Conservation (phyloP, 2,329 filamentous ascomycete genomes). For the Diaporthe caulivora region DNA sequence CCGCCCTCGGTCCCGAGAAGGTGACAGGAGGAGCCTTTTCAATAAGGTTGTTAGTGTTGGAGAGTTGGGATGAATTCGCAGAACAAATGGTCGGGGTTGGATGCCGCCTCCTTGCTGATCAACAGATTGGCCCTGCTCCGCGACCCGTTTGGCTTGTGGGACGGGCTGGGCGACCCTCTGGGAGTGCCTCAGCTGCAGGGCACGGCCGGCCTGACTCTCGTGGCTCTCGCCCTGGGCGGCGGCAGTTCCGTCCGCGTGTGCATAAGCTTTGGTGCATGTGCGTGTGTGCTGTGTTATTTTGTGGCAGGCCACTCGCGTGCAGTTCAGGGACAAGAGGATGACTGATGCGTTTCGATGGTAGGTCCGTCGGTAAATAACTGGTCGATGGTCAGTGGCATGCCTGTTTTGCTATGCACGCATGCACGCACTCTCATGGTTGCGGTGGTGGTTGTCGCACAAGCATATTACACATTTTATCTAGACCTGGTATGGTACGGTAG, state of each 20-base stretch:
- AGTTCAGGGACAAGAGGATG: not conserved
- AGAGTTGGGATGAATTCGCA: slow-evolving; percentile 18
- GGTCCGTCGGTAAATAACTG: too few relatives aligned
- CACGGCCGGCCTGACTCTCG: slow-evolving; percentile 27
- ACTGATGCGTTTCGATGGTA: not conserved
- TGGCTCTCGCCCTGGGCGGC: slow-evolving; percentile 2
- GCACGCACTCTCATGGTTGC: too few relatives aligned
- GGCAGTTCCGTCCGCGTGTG: slow-evolving; percentile 6
- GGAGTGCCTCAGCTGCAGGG: slow-evolving; percentile 19
- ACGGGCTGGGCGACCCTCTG: not conserved
- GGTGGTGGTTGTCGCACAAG: not conserved
- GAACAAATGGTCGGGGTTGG: not conserved
- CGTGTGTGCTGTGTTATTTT: too few relatives aligned
- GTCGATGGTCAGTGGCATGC: not conserved
- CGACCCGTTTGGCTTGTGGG: not conserved
- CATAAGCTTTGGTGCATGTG: slow-evolving; percentile 9
- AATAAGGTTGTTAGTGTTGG: slow-evolving; percentile 15
- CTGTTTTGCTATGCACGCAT: too few relatives aligned
- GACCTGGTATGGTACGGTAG: not conserved
- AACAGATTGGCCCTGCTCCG: not conserved
- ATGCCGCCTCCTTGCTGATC: not conserved
- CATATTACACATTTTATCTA: not conserved
- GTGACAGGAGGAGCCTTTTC: not conserved
- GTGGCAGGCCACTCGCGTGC: not conserved
- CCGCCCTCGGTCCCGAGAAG: not conserved